These are phyloP conservation scores for Colletotrichum nymphaeae DNA, from an alignment of 2,329 filamentous ascomycete genomes.

Conservation along the genomic window DNA sequence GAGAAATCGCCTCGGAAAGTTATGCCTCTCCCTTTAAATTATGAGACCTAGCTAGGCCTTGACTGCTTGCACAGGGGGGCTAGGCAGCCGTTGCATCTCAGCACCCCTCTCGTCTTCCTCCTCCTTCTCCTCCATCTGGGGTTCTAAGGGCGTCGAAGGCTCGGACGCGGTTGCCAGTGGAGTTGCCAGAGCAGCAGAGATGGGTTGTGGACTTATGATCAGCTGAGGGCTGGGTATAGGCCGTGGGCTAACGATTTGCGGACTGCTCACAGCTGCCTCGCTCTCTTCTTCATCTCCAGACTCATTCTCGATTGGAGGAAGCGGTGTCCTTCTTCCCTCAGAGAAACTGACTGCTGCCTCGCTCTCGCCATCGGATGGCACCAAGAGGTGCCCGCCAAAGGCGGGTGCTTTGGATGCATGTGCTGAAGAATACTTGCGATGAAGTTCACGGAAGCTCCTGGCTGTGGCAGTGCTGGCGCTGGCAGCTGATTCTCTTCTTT, in stretches of 20 bases:
- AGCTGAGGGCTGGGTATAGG: slow-evolving; percentile 11
- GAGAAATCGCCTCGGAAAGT: not conserved
- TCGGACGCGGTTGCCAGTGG: not conserved
- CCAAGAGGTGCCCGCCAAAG: slow-evolving; percentile 53
- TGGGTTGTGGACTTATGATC: slow-evolving; percentile 5
- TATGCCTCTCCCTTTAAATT: not conserved
- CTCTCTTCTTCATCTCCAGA: slow-evolving; percentile 39
- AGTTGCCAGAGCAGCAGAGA: slow-evolving; percentile 1
- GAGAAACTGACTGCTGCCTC: slow-evolving; percentile 70
- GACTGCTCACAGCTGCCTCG: not conserved
- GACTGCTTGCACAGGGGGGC: slow-evolving; percentile 45
- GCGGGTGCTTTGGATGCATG: slow-evolving; percentile 57
- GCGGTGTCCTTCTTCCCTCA: slow-evolving; percentile 66
- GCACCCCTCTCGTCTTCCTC: slow-evolving; percentile 40
- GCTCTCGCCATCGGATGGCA: slow-evolving; percentile 69
- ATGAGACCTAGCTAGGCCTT: slow-evolving; percentile 44
- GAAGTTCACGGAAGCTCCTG: slow-evolving; percentile 72
- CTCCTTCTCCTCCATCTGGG: slow-evolving; percentile 17
- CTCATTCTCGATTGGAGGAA: slow-evolving; percentile 62
- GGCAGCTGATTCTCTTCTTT: slow-evolving; percentile 70
- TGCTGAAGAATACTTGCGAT: slow-evolving; percentile 68
- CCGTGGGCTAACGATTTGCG: slow-evolving; percentile 10
- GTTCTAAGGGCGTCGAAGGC: not conserved
- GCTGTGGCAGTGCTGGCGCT: slow-evolving; percentile 76
- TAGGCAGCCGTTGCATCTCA: slow-evolving; percentile 42